These are phyloP conservation scores for Plenodomus lindquistii DNA, from an alignment of 2,329 filamentous ascomycete genomes.

Conservation along the genomic window DNA sequence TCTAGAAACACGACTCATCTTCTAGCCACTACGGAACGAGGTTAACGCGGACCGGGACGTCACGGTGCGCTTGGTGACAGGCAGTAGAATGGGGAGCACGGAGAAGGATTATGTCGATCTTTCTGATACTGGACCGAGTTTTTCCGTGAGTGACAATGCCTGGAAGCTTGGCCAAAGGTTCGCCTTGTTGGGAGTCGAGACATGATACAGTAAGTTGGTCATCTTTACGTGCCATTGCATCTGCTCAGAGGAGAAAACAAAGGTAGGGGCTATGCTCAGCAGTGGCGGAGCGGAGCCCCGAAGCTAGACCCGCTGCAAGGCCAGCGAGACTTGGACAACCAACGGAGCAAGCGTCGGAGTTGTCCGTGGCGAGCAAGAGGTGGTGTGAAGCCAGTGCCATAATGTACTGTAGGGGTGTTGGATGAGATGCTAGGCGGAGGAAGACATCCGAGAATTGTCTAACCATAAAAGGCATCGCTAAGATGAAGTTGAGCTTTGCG, in stretches of 20 bases:
- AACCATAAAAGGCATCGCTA: not conserved
- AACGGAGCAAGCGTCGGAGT: not conserved
- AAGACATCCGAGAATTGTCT: not conserved
- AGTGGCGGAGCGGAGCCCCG: not conserved
- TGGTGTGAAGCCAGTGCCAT: not conserved
- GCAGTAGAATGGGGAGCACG: not conserved
- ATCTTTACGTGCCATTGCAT: not conserved
- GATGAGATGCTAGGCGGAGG: not conserved
- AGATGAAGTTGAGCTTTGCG: conserved; percentile 1
- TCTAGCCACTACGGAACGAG: not conserved
- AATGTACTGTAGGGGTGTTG: not conserved
- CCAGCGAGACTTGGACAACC: not conserved
- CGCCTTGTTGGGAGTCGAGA: not conserved
- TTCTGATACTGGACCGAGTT: not conserved
- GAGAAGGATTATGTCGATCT: not conserved
- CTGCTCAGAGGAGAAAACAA: not conserved
- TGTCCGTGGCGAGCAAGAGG: not conserved
- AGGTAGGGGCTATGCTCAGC: not conserved
- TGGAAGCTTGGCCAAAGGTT: not conserved
- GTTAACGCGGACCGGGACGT: not conserved
- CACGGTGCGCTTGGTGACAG: not conserved
- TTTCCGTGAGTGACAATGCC: not conserved
- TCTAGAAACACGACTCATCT: not conserved
- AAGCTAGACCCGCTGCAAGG: not conserved
- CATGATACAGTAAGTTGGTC: not conserved